phyloP scores from a whole-genome alignment of 2,329 filamentous ascomycete species.

The Fusarium austroafricanum region DNA sequence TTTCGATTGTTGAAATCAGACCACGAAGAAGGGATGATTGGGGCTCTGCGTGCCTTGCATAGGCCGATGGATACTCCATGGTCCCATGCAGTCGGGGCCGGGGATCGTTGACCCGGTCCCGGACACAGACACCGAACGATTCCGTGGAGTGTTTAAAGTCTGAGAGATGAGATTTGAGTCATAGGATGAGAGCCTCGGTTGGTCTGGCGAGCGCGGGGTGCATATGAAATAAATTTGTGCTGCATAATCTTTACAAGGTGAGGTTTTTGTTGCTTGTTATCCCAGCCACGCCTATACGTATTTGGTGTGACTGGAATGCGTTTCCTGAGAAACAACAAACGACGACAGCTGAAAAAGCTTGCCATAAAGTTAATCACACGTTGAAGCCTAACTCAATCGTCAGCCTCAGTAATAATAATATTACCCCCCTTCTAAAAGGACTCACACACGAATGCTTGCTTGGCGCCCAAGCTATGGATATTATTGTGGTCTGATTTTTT shows the following conservation, averaged over 20 bases:
- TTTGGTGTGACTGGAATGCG: slow-evolving; percentile 7
- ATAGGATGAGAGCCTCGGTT: not conserved
- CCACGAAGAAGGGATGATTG: slow-evolving; percentile 21
- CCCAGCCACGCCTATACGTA: not conserved
- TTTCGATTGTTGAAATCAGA: slow-evolving; percentile 35
- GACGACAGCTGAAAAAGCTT: not conserved
- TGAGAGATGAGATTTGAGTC: not conserved
- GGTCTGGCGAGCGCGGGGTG: slow-evolving; percentile 9
- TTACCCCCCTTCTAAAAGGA: slow-evolving; percentile 1
- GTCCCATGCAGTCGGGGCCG: slow-evolving; percentile 25
- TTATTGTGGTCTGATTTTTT: slow-evolving; percentile 43
- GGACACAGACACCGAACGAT: slow-evolving; percentile 15
- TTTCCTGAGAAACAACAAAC: not conserved
- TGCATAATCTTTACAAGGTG: not conserved
- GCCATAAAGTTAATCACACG: slow-evolving; percentile 2
- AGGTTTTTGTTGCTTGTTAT: not conserved
- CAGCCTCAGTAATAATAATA: slow-evolving; percentile 13
- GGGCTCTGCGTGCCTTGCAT: slow-evolving; percentile 37
- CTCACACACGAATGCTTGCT: slow-evolving; percentile 16
- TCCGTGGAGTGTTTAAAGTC: not conserved
- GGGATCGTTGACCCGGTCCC: slow-evolving; percentile 14
- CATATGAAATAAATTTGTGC: not conserved
- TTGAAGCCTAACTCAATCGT: slow-evolving; percentile 20
- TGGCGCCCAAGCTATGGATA: slow-evolving; percentile 41
- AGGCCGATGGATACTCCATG: slow-evolving; percentile 13